Conservation (phyloP, 805 yeast species). For the Schizosaccharomyces cryophilus region DNA sequence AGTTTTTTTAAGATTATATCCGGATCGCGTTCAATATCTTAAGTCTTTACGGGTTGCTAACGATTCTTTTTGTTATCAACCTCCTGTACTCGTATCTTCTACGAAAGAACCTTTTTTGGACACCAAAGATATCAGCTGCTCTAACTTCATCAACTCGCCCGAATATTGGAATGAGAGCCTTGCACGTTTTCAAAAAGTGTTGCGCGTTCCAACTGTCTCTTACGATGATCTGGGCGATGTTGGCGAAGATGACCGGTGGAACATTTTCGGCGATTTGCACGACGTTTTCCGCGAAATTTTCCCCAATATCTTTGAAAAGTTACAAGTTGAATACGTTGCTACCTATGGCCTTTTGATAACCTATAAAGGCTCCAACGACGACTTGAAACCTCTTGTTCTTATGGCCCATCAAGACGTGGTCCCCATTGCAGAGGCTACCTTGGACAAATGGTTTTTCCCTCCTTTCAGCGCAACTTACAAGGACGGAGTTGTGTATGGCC, state of each 20-base stretch:
- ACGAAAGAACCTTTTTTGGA: background rate
- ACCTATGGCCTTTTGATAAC: constrained; percentile 38
- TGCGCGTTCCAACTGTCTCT: constrained; percentile 22
- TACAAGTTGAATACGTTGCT: constrained; percentile 32
- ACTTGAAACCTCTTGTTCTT: constrained; percentile 37
- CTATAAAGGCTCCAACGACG: constrained; percentile 28
- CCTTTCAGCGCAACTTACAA: constrained; percentile 49
- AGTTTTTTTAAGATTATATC: too few relatives aligned
- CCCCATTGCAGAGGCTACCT: constrained; percentile 37
- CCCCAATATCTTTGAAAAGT: constrained; percentile 26
- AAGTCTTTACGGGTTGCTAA: too few relatives aligned
- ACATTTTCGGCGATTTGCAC: constrained; percentile 25
- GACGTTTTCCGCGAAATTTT: constrained; percentile 27
- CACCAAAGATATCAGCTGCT: background rate
- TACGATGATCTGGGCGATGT: constrained; percentile 30
- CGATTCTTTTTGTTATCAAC: background rate
- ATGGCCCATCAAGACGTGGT: constrained; percentile 68
- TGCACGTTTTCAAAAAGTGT: background rate
- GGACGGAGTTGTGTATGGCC: constrained; percentile 42
- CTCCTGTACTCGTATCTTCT: background rate
- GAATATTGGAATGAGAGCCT: background rate
- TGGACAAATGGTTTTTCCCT: constrained; percentile 34
- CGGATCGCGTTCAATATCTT: too few relatives aligned
- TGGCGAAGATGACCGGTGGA: constrained; percentile 27
- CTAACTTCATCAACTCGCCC: background rate